Conservation (phyloP, 2,329 filamentous ascomycete species). For the Pseudogymnoascus sp. region DNA sequence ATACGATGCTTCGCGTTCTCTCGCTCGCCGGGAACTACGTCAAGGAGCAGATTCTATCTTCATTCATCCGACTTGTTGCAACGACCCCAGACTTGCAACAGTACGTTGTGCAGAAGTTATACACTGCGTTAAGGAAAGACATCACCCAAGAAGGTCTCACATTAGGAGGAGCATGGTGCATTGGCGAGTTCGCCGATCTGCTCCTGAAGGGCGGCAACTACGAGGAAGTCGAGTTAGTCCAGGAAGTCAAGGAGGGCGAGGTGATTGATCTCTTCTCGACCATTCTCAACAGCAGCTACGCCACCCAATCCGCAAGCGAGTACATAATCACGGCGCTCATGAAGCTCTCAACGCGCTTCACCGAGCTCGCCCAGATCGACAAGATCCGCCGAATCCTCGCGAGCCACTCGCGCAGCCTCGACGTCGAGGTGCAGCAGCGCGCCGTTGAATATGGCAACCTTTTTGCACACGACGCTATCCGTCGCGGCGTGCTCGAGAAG, state of each 20-base stretch:
- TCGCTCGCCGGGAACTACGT: conserved; percentile 94
- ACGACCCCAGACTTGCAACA: conserved; percentile 92
- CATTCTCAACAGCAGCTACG: conserved; percentile 91
- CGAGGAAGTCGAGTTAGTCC: conserved; percentile 84
- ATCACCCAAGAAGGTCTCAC: conserved; percentile 96
- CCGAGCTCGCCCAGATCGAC: conserved; percentile 77
- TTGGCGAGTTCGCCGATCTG: conserved; percentile 91
- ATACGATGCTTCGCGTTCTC: conserved; percentile 91
- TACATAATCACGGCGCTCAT: conserved; percentile 94
- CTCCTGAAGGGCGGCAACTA: conserved; percentile 85
- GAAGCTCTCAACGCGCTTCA: conserved; percentile 85
- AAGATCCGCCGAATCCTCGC: conserved; percentile 72
- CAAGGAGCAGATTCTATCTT: conserved; percentile 95
- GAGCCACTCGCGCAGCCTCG: conserved; percentile 74
- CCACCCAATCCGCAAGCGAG: conserved; percentile 81
- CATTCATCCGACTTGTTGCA: conserved; percentile 89
- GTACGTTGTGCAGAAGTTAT: conserved; percentile 93
- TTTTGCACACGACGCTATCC: conserved; percentile 82
- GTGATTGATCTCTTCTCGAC: conserved; percentile 86
- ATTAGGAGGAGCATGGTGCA: conserved; percentile 90
- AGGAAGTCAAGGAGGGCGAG: conserved; percentile 74
- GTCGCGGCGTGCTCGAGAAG: conserved; percentile 85
- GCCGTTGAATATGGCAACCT: conserved; percentile 92
- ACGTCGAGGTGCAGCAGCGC: conserved; percentile 92
- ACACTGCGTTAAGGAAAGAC: conserved; percentile 82